A percentile compares a stretch with the other conserved stretches of the same genome.
Evolutionary conservation across 768 basidiomycete genomes (phyloP).

Genomic region (Leccinellum rugosiceps): DNA sequence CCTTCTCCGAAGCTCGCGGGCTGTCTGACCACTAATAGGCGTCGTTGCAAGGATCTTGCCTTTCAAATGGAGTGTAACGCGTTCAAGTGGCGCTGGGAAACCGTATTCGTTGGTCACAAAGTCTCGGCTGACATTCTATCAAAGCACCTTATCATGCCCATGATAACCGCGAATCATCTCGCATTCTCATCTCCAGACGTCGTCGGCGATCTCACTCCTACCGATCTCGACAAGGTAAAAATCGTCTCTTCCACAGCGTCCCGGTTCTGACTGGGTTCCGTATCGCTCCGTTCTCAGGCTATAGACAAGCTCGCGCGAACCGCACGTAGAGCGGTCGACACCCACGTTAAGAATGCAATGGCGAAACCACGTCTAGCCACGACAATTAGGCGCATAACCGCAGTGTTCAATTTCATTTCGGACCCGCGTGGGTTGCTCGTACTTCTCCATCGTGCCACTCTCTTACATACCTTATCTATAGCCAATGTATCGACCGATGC

Average conservation of each 20-base stretch:
- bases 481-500: conserved; percentile 50
- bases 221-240: conserved; percentile 64
- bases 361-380: conserved; percentile 68
- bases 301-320: conserved; percentile 69
- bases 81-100: conserved; percentile 82
- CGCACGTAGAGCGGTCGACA: conserved; percentile 65
- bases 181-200: conserved; percentile 61
- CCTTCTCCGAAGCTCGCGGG: not conserved
- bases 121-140: conserved; percentile 71
- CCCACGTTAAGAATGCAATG: conserved; percentile 68
- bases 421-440: conserved; percentile 55
- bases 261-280: conserved; percentile 1
- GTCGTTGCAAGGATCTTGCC: conserved; percentile 55
- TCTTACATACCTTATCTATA: conserved; percentile 28
- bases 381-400: conserved; percentile 65
- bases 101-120: conserved; percentile 59
- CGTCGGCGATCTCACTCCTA: conserved; percentile 51
- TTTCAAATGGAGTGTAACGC: conserved; percentile 54
- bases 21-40: conserved; percentile 12
- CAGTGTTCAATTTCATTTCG: conserved; percentile 63
- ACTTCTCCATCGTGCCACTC: conserved; percentile 3
- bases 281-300: conserved; percentile 39
- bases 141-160: conserved; percentile 71
- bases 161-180: conserved; percentile 68
- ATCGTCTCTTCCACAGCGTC: not conserved